Base-by-base conservation (phyloP, 2,329 filamentous ascomycete species). In the Phoma sp. region DNA sequence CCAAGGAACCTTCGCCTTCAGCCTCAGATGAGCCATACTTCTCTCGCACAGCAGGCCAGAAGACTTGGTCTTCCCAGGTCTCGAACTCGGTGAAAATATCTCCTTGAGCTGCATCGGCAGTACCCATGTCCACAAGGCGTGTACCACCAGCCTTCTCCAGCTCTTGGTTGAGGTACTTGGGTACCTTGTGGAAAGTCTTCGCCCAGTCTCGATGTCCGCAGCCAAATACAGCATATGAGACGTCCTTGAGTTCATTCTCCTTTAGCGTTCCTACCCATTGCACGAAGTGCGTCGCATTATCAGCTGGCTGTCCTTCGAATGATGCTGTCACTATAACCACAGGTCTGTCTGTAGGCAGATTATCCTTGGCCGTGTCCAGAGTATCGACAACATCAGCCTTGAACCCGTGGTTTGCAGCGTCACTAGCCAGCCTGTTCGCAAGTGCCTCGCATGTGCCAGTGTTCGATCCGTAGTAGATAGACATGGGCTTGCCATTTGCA, bases 51-150 rank as follows among this genome's bases (percentile, higher is more conserved):
- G 71, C 69, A 4, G 74, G 73, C 74, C 74, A 76, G 31, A 76
- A 66, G 0, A 68, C 43, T 27, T 74, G 67, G 15, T 77, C 75
- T 39, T 75, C 71, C 74, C 76, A 78, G 0, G 68, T 70, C 36
- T 78, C 75, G 24, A 78, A 78, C 21, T 76, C 74, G 6, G 72
- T 74, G 22, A 78, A 76, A 36, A 78, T 74, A 39, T 77, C 74
- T 10, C 72, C 71, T 25, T 69, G 67, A 6, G 73, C 71, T 12
- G 74, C 75, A 50, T 78, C 75, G 6, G 72, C 69, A 13, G 63
- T 61, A 0, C 74, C 75, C 41, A 73, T 68, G 0, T 69, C 58
- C 6, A 70, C 68, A 13, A 78, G 55, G 35, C 58, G 60, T 4
- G 67, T 67, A 19, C 63, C 75, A 9, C 76, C 72, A 21, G 60